Evolutionary conservation across 768 basidiomycete species (phyloP), one percentile per base, ranked within the genome.

Genomic region (Suillus bovinus): DNA sequence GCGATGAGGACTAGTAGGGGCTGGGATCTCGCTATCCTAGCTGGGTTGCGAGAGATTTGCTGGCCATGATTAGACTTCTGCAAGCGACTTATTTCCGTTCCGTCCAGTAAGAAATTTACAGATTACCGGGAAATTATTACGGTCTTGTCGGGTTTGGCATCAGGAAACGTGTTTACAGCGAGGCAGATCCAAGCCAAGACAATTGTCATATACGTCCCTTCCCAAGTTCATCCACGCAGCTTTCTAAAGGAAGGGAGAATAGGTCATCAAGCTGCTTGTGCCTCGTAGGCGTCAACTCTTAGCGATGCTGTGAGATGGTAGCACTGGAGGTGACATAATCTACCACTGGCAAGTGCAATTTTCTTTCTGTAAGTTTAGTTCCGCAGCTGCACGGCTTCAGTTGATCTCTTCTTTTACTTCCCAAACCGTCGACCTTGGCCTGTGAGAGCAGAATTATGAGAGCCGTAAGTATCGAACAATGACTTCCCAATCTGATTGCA

Each of bases 1-100:
- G 57, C 42, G 52, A 54, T 31, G 62, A 39, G n/a, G 9, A 39
- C 22, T 16, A 31, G 49, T 64, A 54, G 54, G 31, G 56, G 38
- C 16, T 58, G 47, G 64, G 62, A 47, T 42, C 60, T 27, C 41
- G 34, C 24, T 50, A 47, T 49, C 57, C 49, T 47, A 46, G 49
- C 34, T 8, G 49, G 68, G 74, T 63, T 65, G 69, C 55, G 63
- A 66, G 52, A 63, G 54, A 66, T 61, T 68, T 68, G 55, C 31
- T 54, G 61, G 62, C 64, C 68, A 63, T 63, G 71, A 72, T 69
- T 65, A 64, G 69, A 70, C 60, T 63, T 68, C 61, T 70, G 59
- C 61, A 58, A 47, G 59, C 62, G 67, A 62, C 67, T 65, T 73
- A 75, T 75, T 74, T 75, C 72, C 72, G 72, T 64, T 38, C 44